Evolutionary conservation across 169 alveolate species (phyloP), one percentile per base, ranked within the genome.

Genomic region (Cystoisospora suis): DNA sequence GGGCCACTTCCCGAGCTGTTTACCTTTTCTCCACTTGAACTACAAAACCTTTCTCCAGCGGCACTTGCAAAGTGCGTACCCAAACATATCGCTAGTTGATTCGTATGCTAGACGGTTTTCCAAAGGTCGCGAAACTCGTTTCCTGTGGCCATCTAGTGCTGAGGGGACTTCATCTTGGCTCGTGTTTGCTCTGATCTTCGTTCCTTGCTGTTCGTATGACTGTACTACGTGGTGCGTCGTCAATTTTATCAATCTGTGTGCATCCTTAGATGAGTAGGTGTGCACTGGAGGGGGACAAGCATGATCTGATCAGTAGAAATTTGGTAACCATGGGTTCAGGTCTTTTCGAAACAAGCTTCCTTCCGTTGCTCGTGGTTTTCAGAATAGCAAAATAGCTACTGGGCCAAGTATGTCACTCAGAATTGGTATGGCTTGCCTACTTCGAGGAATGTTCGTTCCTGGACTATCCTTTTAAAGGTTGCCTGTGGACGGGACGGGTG

Each of bases 1-100:
- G 94, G 92, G 12, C 89, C 93, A 38, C 90, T 93, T 38, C 95
- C 95, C 36, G 94, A 90, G 58, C 70, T 93, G 81, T 93, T 91
- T 80, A 88, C 88, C 61, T 91, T 93, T 81, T 79, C 91, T 38
- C 90, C 81, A 9, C 92, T 45, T 17, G 95, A 93, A 79, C 93
- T 93, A 40, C 87, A 88, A 81, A 89, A 77, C 56, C 88, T 93
- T 93, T 87, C 94, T 29, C 91, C 90, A 29, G 83, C 75, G 29
- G 88, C 94, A 42, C 70, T 90, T 46, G 83, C 53, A 3, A 90
- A 91, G 44, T 40, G 92, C 49, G 32, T 91, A 29, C 91, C 94
- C 34, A 36, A 36, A 17, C 83, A 72, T 72, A 72, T 72, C 56
- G 83, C 83, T 0, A 72, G 79, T 65, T n/a, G n/a, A n/a, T n/a